Evolutionary conservation across 208 protist genomes (phyloP).

Genomic region (Leishmania tropica): DNA sequence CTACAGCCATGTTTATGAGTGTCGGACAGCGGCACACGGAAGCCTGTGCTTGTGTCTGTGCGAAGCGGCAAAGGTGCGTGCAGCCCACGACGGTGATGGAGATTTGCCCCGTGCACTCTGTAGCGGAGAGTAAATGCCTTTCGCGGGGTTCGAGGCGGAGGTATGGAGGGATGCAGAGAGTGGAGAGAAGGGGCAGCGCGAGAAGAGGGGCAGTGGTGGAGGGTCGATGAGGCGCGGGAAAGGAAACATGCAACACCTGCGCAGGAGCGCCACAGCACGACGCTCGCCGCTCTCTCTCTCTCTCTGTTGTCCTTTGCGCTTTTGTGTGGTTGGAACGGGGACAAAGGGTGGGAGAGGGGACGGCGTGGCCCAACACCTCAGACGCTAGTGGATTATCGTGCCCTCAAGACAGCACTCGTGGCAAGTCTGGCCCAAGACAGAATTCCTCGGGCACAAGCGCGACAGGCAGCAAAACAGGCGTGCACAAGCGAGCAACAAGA

Average conservation of each 20-base stretch:
- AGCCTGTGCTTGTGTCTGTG: not conserved
- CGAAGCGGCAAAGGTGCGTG: not conserved
- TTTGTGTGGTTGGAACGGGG: not conserved
- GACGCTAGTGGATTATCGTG: not conserved
- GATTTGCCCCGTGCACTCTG: not conserved
- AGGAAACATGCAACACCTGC: not conserved
- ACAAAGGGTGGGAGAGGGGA: not conserved
- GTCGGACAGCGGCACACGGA: not conserved
- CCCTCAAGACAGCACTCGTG: not conserved
- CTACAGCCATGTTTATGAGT: slow-evolving; percentile 7
- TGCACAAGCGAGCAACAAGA: not conserved
- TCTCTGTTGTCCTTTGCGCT: not conserved
- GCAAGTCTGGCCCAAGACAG: no score
- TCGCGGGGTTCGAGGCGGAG: not conserved
- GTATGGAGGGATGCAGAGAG: not conserved
- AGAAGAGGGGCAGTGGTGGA: not conserved
- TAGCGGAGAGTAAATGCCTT: not conserved
- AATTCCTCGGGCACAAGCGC: not conserved
- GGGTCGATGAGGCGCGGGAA: not conserved
- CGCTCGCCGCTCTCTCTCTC: not conserved
- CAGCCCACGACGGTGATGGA: not conserved
- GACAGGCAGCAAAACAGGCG: not conserved
- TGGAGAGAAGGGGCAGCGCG: not conserved
- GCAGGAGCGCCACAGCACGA: no score
- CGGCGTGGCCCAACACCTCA: not conserved